phyloP scores from a whole-genome alignment of 2,329 filamentous ascomycete species.

The Graphiopsis chlorocephala region DNA sequence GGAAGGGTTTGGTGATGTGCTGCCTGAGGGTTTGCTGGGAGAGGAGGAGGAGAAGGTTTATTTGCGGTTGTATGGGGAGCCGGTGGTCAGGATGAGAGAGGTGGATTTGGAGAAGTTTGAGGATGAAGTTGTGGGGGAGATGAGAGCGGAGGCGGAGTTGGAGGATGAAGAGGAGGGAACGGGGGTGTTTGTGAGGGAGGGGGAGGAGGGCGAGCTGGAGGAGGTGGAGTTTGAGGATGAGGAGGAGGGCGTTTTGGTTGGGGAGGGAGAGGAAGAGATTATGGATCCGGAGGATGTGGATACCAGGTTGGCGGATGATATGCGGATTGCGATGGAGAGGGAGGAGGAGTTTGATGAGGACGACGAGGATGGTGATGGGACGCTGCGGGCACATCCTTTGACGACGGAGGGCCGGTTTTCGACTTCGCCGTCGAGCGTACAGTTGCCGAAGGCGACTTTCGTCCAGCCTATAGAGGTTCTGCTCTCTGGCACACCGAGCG shows the following conservation, averaged over 20 bases:
- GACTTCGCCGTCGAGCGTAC: constrained; percentile 69
- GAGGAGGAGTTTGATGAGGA: constrained; percentile 24
- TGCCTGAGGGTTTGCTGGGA: constrained; percentile 70
- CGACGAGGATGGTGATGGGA: constrained; percentile 29
- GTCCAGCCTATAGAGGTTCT: constrained; percentile 67
- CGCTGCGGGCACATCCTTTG: constrained; percentile 66
- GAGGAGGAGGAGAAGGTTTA: constrained; percentile 72
- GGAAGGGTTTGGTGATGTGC: constrained; percentile 70
- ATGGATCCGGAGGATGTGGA: constrained; percentile 53
- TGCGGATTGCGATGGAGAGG: constrained; percentile 21
- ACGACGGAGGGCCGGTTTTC: constrained; percentile 72
- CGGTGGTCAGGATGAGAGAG: constrained; percentile 60
- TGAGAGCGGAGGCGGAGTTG: constrained; percentile 46
- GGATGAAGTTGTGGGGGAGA: constrained; percentile 28
- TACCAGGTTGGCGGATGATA: constrained; percentile 26
- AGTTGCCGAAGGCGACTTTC: constrained; percentile 68
- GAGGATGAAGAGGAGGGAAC: constrained; percentile 45
- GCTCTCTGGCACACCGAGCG: constrained; percentile 60
- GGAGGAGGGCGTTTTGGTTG: constrained; percentile 35
- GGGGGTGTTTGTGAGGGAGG: constrained; percentile 52
- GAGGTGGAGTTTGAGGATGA: constrained; percentile 54
- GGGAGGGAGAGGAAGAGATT: constrained; percentile 34
- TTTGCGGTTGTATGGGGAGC: constrained; percentile 75
- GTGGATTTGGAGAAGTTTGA: constrained; percentile 32
- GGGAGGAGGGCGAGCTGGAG: constrained; percentile 58